Evolutionary conservation across 805 yeast genomes (phyloP), one percentile per base, ranked within the genome.

Genomic region (Pichia cabralensis): DNA sequence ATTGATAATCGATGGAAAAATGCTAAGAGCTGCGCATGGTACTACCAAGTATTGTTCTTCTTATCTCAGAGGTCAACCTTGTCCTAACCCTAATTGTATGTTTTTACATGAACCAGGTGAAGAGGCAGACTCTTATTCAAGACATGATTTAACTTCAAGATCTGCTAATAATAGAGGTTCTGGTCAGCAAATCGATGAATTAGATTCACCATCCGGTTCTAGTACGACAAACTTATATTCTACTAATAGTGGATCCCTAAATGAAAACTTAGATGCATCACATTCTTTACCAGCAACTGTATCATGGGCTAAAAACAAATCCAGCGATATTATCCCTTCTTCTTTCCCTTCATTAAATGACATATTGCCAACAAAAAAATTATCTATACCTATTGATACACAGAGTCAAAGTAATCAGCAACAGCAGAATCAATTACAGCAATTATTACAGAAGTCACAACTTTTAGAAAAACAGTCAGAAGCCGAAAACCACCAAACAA

Each of bases 31-130:
- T 12, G 96, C 97, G 0, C 94, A 88, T 57, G 99, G 99, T 54
- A 92, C 98, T 5, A 92, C 99, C 10, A 92, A 92, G 59, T 92
- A 92, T 63, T 92, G 99, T 58, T 84, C 95, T n/a, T 80, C 95
- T 3, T 92, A 92, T 54, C 64, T 92, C 44, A 71, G 96, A 47
- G 96, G 96, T 24, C 94, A 84, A 55, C 80, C 92, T 8, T 92
- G 99, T 62, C 98, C 95, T 40, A 92, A 92, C 60, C 97, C 97
- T 42, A 85, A 86, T 53, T 92, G 99, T 69, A 92, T 92, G 98
- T 92, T 92, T 52, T 68, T 92, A 50, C 99, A 92, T 57, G 98
- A 92, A 60, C 98, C 98, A 6, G 98, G 99, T 39, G 99, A 92
- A 64, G 98, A 92, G 58, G 97, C 97, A 2, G 98, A 92, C 50